A percentile compares a stretch with the other conserved stretches of the same genome.
These are phyloP conservation scores for Rosellinia necatrix DNA, from an alignment of 2,329 filamentous ascomycete genomes.

Conservation along the genomic window DNA sequence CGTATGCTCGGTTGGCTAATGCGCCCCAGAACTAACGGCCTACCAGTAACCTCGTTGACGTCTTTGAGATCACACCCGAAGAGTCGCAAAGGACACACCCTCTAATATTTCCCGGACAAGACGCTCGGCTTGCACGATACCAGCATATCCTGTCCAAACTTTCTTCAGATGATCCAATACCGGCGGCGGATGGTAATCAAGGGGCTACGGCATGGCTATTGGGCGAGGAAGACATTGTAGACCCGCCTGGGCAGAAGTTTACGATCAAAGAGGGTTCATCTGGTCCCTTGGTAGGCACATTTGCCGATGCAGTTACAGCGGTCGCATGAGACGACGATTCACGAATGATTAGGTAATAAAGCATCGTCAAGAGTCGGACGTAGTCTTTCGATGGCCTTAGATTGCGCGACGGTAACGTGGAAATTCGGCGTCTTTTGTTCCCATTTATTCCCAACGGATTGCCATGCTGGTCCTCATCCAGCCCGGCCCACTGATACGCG, in stretches of 20 bases:
- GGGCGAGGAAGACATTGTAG: constrained; percentile 55
- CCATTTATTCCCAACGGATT: background rate
- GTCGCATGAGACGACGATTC: constrained; percentile 46
- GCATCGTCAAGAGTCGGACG: background rate
- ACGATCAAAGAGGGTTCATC: constrained; percentile 47
- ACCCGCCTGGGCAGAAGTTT: constrained; percentile 47
- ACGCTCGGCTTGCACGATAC: constrained; percentile 61
- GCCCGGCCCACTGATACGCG: background rate
- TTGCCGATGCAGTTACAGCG: constrained; percentile 62
- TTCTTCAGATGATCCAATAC: constrained; percentile 49
- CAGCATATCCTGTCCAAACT: constrained; percentile 66
- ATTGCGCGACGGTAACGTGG: background rate
- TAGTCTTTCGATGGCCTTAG: background rate
- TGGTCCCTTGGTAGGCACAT: constrained; percentile 61
- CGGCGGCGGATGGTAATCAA: constrained; percentile 47
- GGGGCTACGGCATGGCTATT: constrained; percentile 57
- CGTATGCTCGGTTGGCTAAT: background rate
- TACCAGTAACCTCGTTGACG: constrained; percentile 67
- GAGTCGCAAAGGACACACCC: constrained; percentile 44
- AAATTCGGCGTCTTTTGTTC: background rate
- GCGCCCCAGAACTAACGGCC: constrained; percentile 22
- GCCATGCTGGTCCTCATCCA: background rate
- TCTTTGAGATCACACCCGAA: constrained; percentile 67
- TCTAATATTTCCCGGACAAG: constrained; percentile 52
- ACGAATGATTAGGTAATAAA: constrained; percentile 14